A percentile compares a stretch with the other conserved stretches of the same genome.
phyloP scores from a whole-genome alignment of 345 rosid genomes.

The Toxicodendron radicans region DNA sequence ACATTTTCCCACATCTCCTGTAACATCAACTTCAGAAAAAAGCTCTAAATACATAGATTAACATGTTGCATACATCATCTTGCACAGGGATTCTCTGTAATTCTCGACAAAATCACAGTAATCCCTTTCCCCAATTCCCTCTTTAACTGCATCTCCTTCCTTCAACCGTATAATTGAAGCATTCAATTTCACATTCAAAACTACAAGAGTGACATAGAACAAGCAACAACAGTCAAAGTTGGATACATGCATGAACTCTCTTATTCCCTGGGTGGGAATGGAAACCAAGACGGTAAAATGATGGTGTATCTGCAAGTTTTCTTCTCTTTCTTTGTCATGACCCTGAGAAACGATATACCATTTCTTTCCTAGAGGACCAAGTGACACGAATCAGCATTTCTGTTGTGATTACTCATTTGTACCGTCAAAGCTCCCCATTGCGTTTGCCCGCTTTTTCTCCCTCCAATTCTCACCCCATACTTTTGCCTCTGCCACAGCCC shows the following conservation, averaged over 20 bases:
- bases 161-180: conserved; percentile 28
- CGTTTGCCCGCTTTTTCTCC: conserved; percentile 73
- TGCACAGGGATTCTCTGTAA: conserved; percentile 16
- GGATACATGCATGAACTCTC: conserved; percentile 32
- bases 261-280: conserved; percentile 29
- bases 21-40: conserved; percentile 26
- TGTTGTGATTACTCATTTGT: conserved; percentile 51
- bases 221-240: conserved; percentile 33
- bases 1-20: conserved; percentile 31
- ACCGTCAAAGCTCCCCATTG: conserved; percentile 73
- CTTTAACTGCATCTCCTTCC: conserved; percentile 27
- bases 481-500: conserved; percentile 96
- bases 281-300: conserved; percentile 27
- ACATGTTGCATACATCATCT: conserved; percentile 27
- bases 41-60: conserved; percentile 36
- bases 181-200: conserved; percentile 27
- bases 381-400: neutral
- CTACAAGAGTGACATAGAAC: conserved; percentile 30
- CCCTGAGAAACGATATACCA: conserved; percentile 25
- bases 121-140: conserved; percentile 13
- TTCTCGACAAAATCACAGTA: conserved; percentile 11
- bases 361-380: conserved; percentile 14
- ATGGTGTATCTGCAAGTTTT: conserved; percentile 30
- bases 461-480: conserved; percentile 99
- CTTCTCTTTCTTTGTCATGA: conserved; percentile 17